Evolutionary conservation across 208 protist species (phyloP).

Genomic region (Trichomonas vaginalis): DNA sequence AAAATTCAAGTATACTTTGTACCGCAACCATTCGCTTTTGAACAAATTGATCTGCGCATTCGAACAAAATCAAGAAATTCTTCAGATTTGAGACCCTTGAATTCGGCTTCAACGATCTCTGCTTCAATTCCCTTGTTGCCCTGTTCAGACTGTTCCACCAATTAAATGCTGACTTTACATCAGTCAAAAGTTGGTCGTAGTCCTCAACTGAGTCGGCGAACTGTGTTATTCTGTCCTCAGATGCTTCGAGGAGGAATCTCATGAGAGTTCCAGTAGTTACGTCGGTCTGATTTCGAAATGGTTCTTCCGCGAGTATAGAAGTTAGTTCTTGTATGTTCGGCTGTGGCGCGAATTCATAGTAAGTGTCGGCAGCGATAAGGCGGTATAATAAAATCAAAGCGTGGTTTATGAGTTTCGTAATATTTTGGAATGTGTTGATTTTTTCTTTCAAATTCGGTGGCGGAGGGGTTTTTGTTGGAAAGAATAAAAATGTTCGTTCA

Average conservation of each 20-base stretch:
- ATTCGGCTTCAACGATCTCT: not conserved
- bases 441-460: not conserved
- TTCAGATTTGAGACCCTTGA: not conserved
- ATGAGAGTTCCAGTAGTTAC: not conserved
- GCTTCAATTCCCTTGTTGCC: not conserved
- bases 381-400: not conserved
- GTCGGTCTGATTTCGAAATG: not conserved
- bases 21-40: not conserved
- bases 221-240: not conserved
- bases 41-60: not conserved
- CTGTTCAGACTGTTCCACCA: not conserved
- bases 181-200: not conserved
- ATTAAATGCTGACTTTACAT: not conserved
- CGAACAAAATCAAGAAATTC: slow-evolving; percentile 7
- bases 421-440: not conserved
- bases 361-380: not conserved
- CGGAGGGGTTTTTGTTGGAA: not conserved
- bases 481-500: not conserved
- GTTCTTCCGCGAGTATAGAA: not conserved
- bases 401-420: not conserved
- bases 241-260: not conserved
- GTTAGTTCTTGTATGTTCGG: not conserved
- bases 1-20: not conserved
- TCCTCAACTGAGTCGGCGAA: not conserved
- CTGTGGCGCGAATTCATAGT: not conserved